Evolutionary conservation across 1,139 yeast species (phyloP).

Genomic region (Hansenula lynferdii): DNA sequence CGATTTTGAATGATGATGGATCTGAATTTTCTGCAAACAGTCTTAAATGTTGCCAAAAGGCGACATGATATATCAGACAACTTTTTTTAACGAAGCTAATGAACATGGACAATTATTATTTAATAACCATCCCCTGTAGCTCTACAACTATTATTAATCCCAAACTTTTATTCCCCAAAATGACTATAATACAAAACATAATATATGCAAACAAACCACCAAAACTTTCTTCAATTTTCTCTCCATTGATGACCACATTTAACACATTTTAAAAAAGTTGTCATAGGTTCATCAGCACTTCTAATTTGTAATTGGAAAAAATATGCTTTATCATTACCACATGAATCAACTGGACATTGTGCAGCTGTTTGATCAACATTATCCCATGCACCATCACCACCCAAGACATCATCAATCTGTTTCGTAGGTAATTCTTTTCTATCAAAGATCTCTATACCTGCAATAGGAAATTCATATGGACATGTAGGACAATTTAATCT

Average conservation of each 20-base stretch:
- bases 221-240: slow-evolving; percentile 51
- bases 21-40: slow-evolving; percentile 6
- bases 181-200: slow-evolving; percentile 1
- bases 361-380: slow-evolving; percentile 89
- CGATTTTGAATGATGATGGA: not conserved
- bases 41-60: not conserved
- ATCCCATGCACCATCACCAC: slow-evolving; percentile 99
- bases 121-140: no score
- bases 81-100: no score
- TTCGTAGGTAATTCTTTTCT: slow-evolving; percentile 79
- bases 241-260: slow-evolving; percentile 96
- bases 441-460: slow-evolving; percentile 79
- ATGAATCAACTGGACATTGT: slow-evolving; percentile 83
- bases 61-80: no score
- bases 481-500: slow-evolving; percentile 82
- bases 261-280: slow-evolving; percentile 92
- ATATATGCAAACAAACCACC: not conserved
- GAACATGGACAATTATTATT: not conserved
- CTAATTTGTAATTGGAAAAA: slow-evolving; percentile 95
- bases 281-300: slow-evolving; percentile 79
- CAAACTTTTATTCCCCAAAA: not conserved
- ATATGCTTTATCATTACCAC: slow-evolving; percentile 91
- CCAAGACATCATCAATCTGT: slow-evolving; percentile 92
- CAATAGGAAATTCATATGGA: slow-evolving; percentile 88
- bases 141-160: not conserved